Percentiles rank a stretch among this genome's conserved stretches.
Conservation (phyloP, 1,139 yeast species). For the Suhomyces bokatorum region DNA sequence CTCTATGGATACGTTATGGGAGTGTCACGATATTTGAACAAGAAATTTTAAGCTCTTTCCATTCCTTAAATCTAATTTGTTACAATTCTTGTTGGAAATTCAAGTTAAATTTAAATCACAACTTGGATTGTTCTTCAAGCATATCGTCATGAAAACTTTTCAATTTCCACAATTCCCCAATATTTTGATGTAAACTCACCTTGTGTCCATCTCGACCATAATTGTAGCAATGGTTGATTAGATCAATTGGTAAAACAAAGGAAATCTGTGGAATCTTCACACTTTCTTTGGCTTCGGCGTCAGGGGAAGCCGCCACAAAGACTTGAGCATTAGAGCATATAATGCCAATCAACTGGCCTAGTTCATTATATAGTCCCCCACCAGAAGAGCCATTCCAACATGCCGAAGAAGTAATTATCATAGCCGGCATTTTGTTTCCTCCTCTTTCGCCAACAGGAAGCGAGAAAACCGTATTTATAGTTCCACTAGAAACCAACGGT, state of each 20-base stretch:
- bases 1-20: no score
- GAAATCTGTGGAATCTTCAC: slow-evolving; percentile 18
- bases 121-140: slow-evolving; percentile 14
- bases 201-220: neutral
- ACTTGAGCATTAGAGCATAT: slow-evolving; percentile 64
- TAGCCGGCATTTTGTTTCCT: slow-evolving; percentile 15
- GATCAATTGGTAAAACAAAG: slow-evolving; percentile 17
- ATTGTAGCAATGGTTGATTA: slow-evolving; percentile 16
- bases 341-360: slow-evolving; percentile 48
- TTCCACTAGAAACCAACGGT: slow-evolving; percentile 52
- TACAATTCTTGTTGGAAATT: no score
- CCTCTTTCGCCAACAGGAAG: slow-evolving; percentile 14
- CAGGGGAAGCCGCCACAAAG: slow-evolving; percentile 18
- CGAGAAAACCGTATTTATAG: slow-evolving; percentile 30
- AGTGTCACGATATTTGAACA: no score
- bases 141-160: slow-evolving; percentile 17
- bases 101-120: slow-evolving; percentile 5
- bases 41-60: no score
- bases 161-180: slow-evolving; percentile 18
- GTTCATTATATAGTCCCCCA: slow-evolving; percentile 50
- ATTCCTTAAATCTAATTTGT: no score
- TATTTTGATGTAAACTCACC: slow-evolving; percentile 7
- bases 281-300: slow-evolving; percentile 2
- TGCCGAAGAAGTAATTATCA: slow-evolving; percentile 56
- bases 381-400: slow-evolving; percentile 84